phyloP scores from a whole-genome alignment of 768 basidiomycete genomes.

The Gelatoporia subvermispora region DNA sequence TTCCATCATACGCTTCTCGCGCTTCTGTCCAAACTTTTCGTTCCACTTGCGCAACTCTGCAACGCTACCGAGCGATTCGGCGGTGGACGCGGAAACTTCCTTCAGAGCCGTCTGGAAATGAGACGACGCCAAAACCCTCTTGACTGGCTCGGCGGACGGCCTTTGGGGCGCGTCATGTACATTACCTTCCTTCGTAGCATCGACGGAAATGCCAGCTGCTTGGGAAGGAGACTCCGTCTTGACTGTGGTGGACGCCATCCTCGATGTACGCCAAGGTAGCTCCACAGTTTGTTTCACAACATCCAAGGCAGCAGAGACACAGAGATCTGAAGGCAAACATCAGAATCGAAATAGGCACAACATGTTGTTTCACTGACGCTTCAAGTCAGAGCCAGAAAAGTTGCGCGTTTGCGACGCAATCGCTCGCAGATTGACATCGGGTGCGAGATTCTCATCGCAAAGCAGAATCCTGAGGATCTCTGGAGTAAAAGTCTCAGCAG shows the following conservation, averaged over 20 bases:
- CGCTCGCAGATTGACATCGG: conserved; percentile 56
- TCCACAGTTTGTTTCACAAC: conserved; percentile 81
- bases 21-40: conserved; percentile 89
- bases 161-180: neutral
- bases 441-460: conserved; percentile 67
- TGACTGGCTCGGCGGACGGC: conserved; percentile 5
- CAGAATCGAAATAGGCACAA: neutral
- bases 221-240: neutral
- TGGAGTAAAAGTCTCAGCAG: conserved; percentile 22
- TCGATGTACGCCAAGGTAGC: conserved; percentile 63
- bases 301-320: conserved; percentile 88
- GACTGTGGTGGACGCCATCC: neutral
- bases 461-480: conserved; percentile 86
- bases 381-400: conserved; percentile 93
- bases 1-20: conserved; percentile 58
- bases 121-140: conserved; percentile 41
- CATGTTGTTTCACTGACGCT: conserved; percentile 83
- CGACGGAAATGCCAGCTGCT: neutral
- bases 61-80: conserved; percentile 73
- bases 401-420: conserved; percentile 73
- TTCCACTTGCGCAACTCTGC: conserved; percentile 84
- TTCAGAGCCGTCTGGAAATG: conserved; percentile 83
- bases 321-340: conserved; percentile 56
- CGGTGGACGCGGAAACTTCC: conserved; percentile 87
- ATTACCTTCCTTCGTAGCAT: neutral